Evolutionary conservation across 2,329 filamentous ascomycete genomes (phyloP).

Genomic region (Fusarium tuaranense): DNA sequence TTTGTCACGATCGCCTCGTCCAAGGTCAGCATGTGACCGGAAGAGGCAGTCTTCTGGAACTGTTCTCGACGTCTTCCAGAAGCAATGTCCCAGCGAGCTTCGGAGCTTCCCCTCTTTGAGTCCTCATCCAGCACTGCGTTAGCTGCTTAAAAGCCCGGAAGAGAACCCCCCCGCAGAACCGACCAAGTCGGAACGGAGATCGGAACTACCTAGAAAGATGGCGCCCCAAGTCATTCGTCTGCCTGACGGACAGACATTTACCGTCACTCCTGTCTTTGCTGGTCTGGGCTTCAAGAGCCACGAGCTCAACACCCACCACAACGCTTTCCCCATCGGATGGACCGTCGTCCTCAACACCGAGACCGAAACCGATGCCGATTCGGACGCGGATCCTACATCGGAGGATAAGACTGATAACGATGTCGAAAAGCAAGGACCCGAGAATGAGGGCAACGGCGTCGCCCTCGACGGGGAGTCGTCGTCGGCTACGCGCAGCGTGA

Average conservation of each 20-base stretch:
- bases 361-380: conserved; percentile 59
- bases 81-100: conserved; percentile 11
- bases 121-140: conserved; percentile 18
- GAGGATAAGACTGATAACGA: conserved; percentile 47
- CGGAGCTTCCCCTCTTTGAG: conserved; percentile 23
- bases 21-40: conserved; percentile 42
- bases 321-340: conserved; percentile 87
- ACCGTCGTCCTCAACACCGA: conserved; percentile 79
- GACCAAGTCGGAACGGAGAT: conserved; percentile 26
- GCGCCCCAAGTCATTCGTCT: conserved; percentile 70
- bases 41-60: conserved; percentile 45
- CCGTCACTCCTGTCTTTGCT: conserved; percentile 88
- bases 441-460: conserved; percentile 35
- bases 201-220: conserved; percentile 44
- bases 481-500: conserved; percentile 13
- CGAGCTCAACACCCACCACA: conserved; percentile 75
- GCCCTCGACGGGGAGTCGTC: conserved; percentile 17
- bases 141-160: conserved; percentile 41
- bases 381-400: neutral
- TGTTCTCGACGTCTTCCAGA: conserved; percentile 35
- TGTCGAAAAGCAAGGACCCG: conserved; percentile 37
- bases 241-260: conserved; percentile 88
- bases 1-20: conserved; percentile 46
- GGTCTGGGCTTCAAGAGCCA: conserved; percentile 90
- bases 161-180: conserved; percentile 37